Evolutionary conservation across 1,284 basidiomycete species (phyloP).

Genomic region (Melampsora larici-populina): DNA sequence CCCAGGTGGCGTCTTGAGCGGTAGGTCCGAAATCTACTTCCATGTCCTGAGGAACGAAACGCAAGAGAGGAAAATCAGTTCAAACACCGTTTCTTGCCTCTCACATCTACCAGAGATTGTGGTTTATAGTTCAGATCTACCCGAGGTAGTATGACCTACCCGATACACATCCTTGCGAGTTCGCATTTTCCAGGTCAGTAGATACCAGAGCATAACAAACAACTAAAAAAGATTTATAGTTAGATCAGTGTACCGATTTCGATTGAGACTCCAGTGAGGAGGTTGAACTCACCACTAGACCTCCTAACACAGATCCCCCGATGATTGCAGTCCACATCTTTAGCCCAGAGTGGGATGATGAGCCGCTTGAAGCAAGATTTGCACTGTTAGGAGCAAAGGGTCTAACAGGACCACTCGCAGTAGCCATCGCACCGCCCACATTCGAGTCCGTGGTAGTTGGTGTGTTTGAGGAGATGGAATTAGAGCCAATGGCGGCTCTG

Average conservation of each 20-base stretch:
- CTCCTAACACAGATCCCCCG: background rate
- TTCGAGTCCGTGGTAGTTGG: background rate
- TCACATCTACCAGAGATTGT: too few species aligned
- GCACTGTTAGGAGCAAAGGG: background rate
- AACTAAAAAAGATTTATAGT: background rate
- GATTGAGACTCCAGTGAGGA: background rate
- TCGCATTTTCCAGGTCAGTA: background rate
- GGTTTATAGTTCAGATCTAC: too few species aligned
- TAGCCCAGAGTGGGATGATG: background rate
- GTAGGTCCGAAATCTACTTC: background rate
- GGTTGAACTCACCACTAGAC: background rate
- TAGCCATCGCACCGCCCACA: background rate
- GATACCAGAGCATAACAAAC: background rate
- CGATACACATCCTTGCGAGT: background rate
- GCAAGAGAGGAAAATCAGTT: background rate
- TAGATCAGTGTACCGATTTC: background rate
- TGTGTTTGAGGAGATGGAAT: background rate
- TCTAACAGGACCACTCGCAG: background rate
- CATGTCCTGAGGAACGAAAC: background rate
- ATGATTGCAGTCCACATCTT: conserved; percentile 3
- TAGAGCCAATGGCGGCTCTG: background rate
- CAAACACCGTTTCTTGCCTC: background rate
- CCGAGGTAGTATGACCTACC: background rate
- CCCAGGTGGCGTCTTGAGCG: background rate
- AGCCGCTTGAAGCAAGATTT: background rate